phyloP scores from a whole-genome alignment of 1,284 basidiomycete species.

The Trichosporon sp. region DNA sequence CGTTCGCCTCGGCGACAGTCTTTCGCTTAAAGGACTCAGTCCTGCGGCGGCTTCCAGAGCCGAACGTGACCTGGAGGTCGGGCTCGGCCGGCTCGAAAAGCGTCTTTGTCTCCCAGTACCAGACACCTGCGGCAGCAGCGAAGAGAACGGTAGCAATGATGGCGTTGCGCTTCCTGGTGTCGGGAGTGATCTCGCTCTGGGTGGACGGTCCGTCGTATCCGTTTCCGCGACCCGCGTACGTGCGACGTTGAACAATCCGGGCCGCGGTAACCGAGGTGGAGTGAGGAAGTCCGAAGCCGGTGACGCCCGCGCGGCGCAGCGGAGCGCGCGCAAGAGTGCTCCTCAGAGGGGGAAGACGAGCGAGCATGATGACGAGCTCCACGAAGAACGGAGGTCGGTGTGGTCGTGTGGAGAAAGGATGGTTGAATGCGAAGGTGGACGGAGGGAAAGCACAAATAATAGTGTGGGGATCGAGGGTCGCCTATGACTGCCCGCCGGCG shows the following conservation, averaged over 20 bases:
- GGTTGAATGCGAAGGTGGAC: neutral
- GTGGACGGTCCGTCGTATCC: constrained; percentile 3
- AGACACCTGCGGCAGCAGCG: constrained; percentile 26
- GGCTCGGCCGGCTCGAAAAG: neutral
- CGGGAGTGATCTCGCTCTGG: constrained; percentile 4
- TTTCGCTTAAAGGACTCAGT: constrained; percentile 29
- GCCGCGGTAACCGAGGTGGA: constrained; percentile 3
- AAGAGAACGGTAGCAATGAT: constrained; percentile 27
- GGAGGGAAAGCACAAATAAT: neutral
- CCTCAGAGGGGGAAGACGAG: neutral
- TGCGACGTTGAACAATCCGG: neutral
- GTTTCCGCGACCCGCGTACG: neutral
- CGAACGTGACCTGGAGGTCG: constrained; percentile 14
- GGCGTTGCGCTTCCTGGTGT: constrained; percentile 16
- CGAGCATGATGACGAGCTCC: neutral
- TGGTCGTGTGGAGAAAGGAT: neutral
- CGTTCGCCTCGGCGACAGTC: constrained; percentile 28
- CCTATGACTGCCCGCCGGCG: no score
- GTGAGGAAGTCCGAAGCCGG: neutral
- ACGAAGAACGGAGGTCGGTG: neutral
- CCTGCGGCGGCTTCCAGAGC: constrained; percentile 11
- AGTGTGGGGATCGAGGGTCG: neutral
- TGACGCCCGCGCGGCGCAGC: neutral
- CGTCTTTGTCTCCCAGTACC: constrained; percentile 25
- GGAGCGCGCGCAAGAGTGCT: neutral